Evolutionary conservation across 257 asterid genomes (phyloP), one percentile per base, ranked within the genome.

Genomic region (Ilex asprella): DNA sequence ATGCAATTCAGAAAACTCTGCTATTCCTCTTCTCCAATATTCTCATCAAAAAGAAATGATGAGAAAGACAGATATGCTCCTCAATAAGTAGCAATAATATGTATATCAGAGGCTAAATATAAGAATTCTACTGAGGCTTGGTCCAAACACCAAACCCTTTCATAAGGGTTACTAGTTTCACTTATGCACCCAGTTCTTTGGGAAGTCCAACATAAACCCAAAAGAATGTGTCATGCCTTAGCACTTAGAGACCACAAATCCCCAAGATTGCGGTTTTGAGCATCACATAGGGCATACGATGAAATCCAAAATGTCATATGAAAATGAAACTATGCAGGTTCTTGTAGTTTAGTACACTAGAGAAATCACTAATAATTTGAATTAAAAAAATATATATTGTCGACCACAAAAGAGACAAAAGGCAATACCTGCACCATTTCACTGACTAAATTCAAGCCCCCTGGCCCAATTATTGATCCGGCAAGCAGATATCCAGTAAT

Each of bases 381-480:
- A 57, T 58, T 56, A 32, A 55, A 55, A 27, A 27, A 55, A 10
- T 11, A 66, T 57, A 56, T 6, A 44, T 47, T 56, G 27, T 21
- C 1, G 55, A 58, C 31, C 31, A 54, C 53, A 31, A 62, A 69
- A 60, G 35, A 46, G 61, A 55, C 32, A 61, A 63, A 66, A 69
- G 67, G 59, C 56, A 88, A 68, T 80, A 82, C 95, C 75, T 86
- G 95, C 72, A 88, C 95, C 90, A 88, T 79, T 80, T 88, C 96
- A 73, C 90, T 84, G 66, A 88, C 89, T 75, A 88, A 68, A 72
- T 79, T 82, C 65, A 88, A 78, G 64, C 95, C 90, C 67, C 95
- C 96, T n/a, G 96, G 96, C 65, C 95, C 96, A 70, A 88, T 80
- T 63, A 79, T 52, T 77, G 96, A 84, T 72, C 96, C 96, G 43